Percentiles rank a stretch among this genome's conserved stretches.
Evolutionary conservation across 2,329 filamentous ascomycete species (phyloP).

Genomic region (Aspergillus sojae): DNA sequence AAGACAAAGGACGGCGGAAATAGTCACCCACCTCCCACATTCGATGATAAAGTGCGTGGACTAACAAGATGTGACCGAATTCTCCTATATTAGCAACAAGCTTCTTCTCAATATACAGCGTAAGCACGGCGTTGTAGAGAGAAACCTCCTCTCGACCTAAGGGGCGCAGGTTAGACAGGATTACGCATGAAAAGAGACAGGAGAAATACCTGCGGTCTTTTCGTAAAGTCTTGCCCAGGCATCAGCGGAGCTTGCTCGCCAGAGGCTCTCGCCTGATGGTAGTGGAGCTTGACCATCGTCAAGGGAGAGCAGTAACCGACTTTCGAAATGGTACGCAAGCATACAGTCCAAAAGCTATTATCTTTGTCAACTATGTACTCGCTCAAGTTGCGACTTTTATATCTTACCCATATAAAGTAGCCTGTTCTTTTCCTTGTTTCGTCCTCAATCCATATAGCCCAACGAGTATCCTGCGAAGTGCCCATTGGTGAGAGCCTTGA

Average conservation of each 20-base stretch:
- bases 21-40: conserved; percentile 54
- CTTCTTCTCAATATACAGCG: conserved; percentile 53
- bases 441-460: conserved; percentile 41
- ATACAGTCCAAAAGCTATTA: conserved; percentile 47
- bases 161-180: neutral
- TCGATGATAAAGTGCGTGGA: conserved; percentile 55
- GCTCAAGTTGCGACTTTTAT: neutral
- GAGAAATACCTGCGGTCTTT: conserved; percentile 23
- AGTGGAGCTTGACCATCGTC: conserved; percentile 45
- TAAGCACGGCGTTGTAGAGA: conserved; percentile 47
- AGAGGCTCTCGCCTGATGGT: conserved; percentile 45
- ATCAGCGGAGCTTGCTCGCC: conserved; percentile 40
- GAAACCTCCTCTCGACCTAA: conserved; percentile 35
- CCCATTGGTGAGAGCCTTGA: conserved; percentile 7
- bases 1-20: conserved; percentile 49
- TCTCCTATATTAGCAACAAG: conserved; percentile 50
- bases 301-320: conserved; percentile 38
- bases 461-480: conserved; percentile 23
- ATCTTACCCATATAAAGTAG: conserved; percentile 47
- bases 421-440: conserved; percentile 44
- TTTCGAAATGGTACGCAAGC: conserved; percentile 42
- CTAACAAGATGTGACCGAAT: conserved; percentile 52
- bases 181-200: neutral
- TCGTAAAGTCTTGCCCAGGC: conserved; percentile 35
- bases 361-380: conserved; percentile 8